These are phyloP conservation scores for Cryomyces antarcticus DNA, from an alignment of 495 filamentous ascomycete genomes.

Conservation along the genomic window DNA sequence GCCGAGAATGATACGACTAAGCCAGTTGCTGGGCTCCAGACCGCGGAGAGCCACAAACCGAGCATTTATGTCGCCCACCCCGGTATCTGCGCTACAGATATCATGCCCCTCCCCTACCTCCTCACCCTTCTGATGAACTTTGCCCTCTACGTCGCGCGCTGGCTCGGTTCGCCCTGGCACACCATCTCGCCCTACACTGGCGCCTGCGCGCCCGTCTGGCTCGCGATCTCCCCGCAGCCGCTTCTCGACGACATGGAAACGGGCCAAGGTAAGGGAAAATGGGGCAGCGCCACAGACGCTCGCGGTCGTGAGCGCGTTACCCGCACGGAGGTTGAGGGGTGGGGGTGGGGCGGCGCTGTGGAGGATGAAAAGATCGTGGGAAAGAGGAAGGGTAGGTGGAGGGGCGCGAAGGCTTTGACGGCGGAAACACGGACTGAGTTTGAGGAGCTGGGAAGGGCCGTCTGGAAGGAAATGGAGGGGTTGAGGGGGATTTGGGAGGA, in stretches of 20 bases:
- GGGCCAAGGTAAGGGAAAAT: slow-evolving; percentile 39
- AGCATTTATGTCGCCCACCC: slow-evolving; percentile 65
- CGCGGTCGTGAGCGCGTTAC: slow-evolving; percentile 36
- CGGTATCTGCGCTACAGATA: slow-evolving; percentile 62
- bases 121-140: slow-evolving; percentile 41
- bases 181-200: slow-evolving; percentile 53
- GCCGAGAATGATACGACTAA: slow-evolving; percentile 6
- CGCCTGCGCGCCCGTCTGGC: slow-evolving; percentile 54
- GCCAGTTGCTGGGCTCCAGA: not conserved
- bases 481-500: slow-evolving; percentile 61
- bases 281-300: slow-evolving; percentile 50
- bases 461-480: slow-evolving; percentile 73
- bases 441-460: slow-evolving; percentile 47
- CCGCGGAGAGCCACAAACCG: slow-evolving; percentile 18
- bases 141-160: slow-evolving; percentile 24
- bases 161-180: slow-evolving; percentile 21
- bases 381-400: slow-evolving; percentile 29
- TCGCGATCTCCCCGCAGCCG: slow-evolving; percentile 48
- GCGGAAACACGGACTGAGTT: slow-evolving; percentile 46
- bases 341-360: slow-evolving; percentile 58
- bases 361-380: slow-evolving; percentile 27
- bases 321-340: slow-evolving; percentile 64
- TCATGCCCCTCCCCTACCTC: slow-evolving; percentile 48
- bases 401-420: slow-evolving; percentile 36
- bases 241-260: slow-evolving; percentile 42